These are phyloP conservation scores for Cercophora sp. DNA, from an alignment of 495 filamentous ascomycete genomes.

Conservation along the genomic window DNA sequence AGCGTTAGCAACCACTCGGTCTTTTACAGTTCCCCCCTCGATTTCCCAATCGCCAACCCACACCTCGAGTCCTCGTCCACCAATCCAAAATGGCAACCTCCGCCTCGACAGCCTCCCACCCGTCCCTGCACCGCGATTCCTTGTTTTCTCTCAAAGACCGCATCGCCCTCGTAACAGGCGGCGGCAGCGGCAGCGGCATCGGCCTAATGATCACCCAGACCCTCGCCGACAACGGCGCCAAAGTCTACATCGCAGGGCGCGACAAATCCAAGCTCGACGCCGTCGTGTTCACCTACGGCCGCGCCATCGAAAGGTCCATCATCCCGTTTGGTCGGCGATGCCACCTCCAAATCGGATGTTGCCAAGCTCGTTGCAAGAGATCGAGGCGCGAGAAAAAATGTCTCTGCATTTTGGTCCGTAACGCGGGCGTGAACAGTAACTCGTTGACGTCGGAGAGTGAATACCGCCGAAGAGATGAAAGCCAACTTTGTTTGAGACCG, in stretches of 20 bases:
- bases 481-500: constrained; percentile 43
- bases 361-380: constrained; percentile 58
- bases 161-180: constrained; percentile 60
- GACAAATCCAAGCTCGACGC: constrained; percentile 40
- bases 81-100: constrained; percentile 41
- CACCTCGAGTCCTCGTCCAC: not conserved
- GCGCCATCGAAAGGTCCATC: constrained; percentile 35
- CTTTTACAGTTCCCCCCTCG: no score
- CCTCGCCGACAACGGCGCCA: constrained; percentile 73
- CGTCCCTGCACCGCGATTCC: constrained; percentile 47
- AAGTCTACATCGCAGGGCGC: constrained; percentile 78
- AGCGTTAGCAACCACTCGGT: no score
- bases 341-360: constrained; percentile 71
- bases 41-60: no score
- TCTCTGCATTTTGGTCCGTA: constrained; percentile 75
- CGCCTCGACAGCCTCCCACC: constrained; percentile 30
- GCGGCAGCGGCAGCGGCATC: constrained; percentile 48
- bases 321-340: constrained; percentile 63
- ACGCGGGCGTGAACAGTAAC: constrained; percentile 64
- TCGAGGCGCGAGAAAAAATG: constrained; percentile 60
- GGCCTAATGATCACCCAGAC: constrained; percentile 78
- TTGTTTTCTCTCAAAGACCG: constrained; percentile 60
- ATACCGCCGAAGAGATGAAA: constrained; percentile 45
- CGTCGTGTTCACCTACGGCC: constrained; percentile 32
- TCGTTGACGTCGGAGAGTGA: constrained; percentile 57